Evolutionary conservation across 2,329 filamentous ascomycete species (phyloP), one percentile per base, ranked within the genome.

Genomic region (Ampelomyces quisqualis): DNA sequence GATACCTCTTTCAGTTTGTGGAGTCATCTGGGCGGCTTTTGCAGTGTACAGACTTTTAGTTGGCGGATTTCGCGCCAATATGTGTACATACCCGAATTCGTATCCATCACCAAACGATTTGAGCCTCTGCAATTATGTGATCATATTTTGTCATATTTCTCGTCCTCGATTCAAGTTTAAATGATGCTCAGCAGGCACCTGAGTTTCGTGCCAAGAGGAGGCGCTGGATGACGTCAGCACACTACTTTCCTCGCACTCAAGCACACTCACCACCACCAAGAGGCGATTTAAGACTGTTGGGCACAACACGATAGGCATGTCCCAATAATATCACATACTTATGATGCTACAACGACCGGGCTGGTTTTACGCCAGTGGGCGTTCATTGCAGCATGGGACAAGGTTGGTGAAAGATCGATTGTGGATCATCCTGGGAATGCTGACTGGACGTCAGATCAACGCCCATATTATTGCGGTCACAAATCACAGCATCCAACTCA

Each of bases 1-100:
- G 62, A 66, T 66, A 66, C 62, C 62, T 60, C 53, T 64, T 62
- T 59, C 50, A 51, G 53, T 49, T 42, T 52, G 49, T 35, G 57
- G 60, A 63, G 57, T 64, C 55, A 52, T 47, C 51, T 57, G 51
- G 55, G 57, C 43, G 49, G 55, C 53, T 60, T 59, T 55, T 63
- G 60, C 55, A 59, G 46, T 62, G 55, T 60, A 56, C 37, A 26
- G 46, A 38, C 29, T 27, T 46, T 50, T 50, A 31, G 34, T 45
- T 50, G n/a, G n/a, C n/a, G n/a, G 33, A 19, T 38, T 49, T 37
- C 30, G 39, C 38, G 33, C 37, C 38, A 53, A 55, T 53, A 51
- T 58, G 50, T 55, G 40, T 51, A 55, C 37, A 55, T 49, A 48
- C 9, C 18, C 29, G 15, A 20, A 31, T 20, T 31, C 7, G 15